These are phyloP conservation scores for Thecaphora thlaspeos DNA, from an alignment of 1,284 basidiomycete genomes.

Conservation along the genomic window DNA sequence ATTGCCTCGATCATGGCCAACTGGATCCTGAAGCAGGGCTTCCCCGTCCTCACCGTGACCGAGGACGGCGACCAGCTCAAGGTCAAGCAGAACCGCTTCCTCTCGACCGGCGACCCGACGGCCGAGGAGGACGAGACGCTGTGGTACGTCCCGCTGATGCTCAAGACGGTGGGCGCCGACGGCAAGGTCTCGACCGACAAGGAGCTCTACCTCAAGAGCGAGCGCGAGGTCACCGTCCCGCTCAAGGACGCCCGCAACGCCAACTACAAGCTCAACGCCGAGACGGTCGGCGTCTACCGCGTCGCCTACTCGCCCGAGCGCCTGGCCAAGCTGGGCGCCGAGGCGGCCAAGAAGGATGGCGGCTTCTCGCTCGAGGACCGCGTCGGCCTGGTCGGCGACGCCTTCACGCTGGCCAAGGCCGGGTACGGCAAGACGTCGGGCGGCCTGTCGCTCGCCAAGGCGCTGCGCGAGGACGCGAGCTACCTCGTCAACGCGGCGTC, in stretches of 20 bases:
- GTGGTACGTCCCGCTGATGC: conserved; percentile 80
- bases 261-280: conserved; percentile 80
- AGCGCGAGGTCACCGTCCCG: conserved; percentile 69
- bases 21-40: conserved; percentile 79
- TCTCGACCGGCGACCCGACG: conserved; percentile 70
- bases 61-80: conserved; percentile 65
- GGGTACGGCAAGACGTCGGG: conserved; percentile 75
- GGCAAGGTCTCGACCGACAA: conserved; percentile 69
- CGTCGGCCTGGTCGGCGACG: conserved; percentile 79
- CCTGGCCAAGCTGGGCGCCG: conserved; percentile 73
- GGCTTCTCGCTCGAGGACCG: conserved; percentile 79
- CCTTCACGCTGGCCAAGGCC: conserved; percentile 75
- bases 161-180: conserved; percentile 67
- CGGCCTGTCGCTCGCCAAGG: conserved; percentile 71
- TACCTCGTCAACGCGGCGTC: conserved; percentile 49
- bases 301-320: conserved; percentile 83
- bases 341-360: conserved; percentile 69
- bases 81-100: conserved; percentile 82
- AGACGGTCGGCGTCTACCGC: conserved; percentile 85
- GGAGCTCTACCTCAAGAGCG: conserved; percentile 67
- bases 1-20: conserved; percentile 82
- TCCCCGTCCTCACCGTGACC: conserved; percentile 79
- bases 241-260: conserved; percentile 65
- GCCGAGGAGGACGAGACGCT: conserved; percentile 85
- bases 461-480: conserved; percentile 62